phyloP scores from a whole-genome alignment of 768 basidiomycete species.

The Fomitopsis pulvina region DNA sequence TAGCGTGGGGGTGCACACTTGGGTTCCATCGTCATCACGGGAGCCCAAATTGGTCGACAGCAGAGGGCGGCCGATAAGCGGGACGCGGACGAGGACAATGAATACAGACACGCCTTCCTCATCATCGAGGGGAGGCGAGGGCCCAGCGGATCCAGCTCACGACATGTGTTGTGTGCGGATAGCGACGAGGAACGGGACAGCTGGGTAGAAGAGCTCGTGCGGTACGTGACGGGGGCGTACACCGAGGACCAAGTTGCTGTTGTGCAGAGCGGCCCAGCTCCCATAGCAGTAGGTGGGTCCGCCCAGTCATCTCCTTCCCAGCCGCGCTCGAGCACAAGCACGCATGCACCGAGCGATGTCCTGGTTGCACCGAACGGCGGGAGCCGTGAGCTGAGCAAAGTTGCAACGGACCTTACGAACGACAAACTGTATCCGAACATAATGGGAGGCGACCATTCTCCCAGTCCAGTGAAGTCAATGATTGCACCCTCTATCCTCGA shows the following conservation, averaged over 20 bases:
- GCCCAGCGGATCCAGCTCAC: conserved; percentile 59
- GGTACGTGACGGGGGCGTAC: conserved; percentile 79
- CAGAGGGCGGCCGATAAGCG: conserved; percentile 54
- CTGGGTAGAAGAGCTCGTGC: conserved; percentile 93
- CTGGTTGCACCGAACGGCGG: conserved; percentile 31
- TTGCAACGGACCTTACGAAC: conserved; percentile 46
- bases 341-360: conserved; percentile 34
- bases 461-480: conserved; percentile 8
- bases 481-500: conserved; percentile 28
- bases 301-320: conserved; percentile 26
- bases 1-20: conserved; percentile 89
- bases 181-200: conserved; percentile 89
- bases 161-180: conserved; percentile 95
- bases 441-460: conserved; percentile 4
- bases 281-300: conserved; percentile 6
- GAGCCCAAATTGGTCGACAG: conserved; percentile 94
- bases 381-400: conserved; percentile 48
- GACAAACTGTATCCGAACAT: conserved; percentile 48
- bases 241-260: conserved; percentile 55
- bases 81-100: conserved; percentile 75
- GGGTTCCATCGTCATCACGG: conserved; percentile 85
- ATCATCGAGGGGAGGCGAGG: conserved; percentile 85
- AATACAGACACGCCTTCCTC: conserved; percentile 95
- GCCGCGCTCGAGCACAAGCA: conserved; percentile 53
- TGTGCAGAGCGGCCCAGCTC: conserved; percentile 17